Evolutionary conservation across 2,329 filamentous ascomycete genomes (phyloP).

Genomic region (Chrysoporthe austroafricana): DNA sequence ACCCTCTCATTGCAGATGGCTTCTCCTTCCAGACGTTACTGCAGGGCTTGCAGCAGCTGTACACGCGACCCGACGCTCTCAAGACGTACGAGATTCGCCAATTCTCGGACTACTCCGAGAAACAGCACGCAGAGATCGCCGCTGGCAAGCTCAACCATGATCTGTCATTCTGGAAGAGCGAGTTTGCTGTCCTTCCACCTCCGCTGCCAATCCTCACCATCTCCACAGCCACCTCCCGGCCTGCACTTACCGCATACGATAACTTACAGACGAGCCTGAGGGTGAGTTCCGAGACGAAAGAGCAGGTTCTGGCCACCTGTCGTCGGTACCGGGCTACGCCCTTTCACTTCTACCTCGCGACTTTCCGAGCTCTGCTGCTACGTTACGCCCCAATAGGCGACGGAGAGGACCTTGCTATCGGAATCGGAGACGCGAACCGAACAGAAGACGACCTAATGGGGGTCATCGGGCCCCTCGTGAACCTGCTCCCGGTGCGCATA

Average conservation of each 20-base stretch:
- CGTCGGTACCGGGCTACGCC: constrained; percentile 26
- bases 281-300: not conserved
- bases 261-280: not conserved
- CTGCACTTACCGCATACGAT: not conserved
- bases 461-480: not conserved
- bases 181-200: not conserved
- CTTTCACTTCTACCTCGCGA: constrained; percentile 52
- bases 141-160: not conserved
- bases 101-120: not conserved
- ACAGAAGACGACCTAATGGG: not conserved
- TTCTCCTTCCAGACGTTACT: not conserved
- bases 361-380: constrained; percentile 43
- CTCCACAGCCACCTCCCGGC: not conserved
- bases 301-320: not conserved
- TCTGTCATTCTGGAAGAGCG: not conserved
- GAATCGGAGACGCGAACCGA: constrained; percentile 29
- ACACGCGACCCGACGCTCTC: not conserved
- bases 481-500: not conserved
- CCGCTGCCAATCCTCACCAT: constrained; percentile 2
- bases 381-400: constrained; percentile 31
- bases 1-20: not conserved
- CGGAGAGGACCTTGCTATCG: constrained; percentile 48
- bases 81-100: not conserved
- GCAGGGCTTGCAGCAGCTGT: not conserved
- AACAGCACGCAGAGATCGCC: not conserved